Percentiles rank a stretch among this genome's conserved stretches.
These are phyloP conservation scores for Rutstroemia sp. DNA, from an alignment of 2,329 filamentous ascomycete species.

Conservation along the genomic window DNA sequence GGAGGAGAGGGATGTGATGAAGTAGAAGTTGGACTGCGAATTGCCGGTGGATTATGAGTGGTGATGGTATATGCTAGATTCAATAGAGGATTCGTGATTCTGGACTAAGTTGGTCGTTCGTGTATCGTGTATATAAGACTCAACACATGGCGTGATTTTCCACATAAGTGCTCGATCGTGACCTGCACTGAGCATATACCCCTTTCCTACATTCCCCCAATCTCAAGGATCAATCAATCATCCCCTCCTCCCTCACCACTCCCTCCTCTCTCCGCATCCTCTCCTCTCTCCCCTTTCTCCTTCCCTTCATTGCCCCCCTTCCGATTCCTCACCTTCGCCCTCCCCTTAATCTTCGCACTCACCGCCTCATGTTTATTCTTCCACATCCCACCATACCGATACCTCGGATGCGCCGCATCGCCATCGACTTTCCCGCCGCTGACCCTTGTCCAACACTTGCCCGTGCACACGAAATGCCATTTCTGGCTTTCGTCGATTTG, in stretches of 20 bases:
- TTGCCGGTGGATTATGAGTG: no score
- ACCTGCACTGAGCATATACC: neutral
- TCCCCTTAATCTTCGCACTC: slow-evolving; percentile 18
- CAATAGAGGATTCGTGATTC: no score
- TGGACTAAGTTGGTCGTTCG: no score
- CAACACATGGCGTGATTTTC: no score
- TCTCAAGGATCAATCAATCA: neutral
- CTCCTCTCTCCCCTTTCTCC: neutral
- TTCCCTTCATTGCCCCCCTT: neutral
- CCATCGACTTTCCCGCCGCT: slow-evolving; percentile 11
- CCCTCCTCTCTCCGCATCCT: neutral
- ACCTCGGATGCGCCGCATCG: neutral
- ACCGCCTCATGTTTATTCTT: slow-evolving; percentile 17
- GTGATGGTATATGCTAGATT: no score
- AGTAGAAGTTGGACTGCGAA: no score
- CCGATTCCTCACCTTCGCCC: slow-evolving; percentile 10
- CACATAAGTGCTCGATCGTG: no score
- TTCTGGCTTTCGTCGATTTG: slow-evolving; percentile 13
- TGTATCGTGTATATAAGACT: no score
- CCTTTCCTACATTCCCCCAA: neutral
- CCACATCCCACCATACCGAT: slow-evolving; percentile 17
- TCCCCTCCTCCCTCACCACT: neutral
- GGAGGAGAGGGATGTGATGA: no score
- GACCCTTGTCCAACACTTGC: slow-evolving; percentile 1
- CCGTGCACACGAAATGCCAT: slow-evolving; percentile 15